Base-by-base conservation (phyloP, 495 filamentous ascomycete genomes). In the Glutinoglossum americanum region DNA sequence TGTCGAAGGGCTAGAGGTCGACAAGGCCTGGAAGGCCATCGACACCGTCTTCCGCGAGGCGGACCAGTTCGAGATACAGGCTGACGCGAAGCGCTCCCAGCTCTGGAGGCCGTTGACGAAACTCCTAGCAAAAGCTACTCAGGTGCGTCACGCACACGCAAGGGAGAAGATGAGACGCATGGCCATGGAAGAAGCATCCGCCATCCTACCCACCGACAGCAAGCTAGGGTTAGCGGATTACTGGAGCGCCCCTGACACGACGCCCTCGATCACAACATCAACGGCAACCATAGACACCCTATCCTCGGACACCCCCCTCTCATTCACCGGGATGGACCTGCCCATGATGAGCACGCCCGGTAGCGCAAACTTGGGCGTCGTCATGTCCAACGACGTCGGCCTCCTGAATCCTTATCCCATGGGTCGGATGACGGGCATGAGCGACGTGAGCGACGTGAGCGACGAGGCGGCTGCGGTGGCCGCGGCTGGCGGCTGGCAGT, bases 1-100 rank as follows among this genome's bases (percentile, higher is more conserved):
- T 25, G 79, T 82, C 21, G 76, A 74, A 35, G 74, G 80, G 51
- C 80, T 80, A 62, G 57, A 83, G 13, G 84, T 85, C 1, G 84
- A 94, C 56, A 77, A 89, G 3, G 88, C 84, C 1, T 97, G 90
- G 90, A 67, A 69, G 13, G 84, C 85, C 0, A 71, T 96, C 9
- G 79, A 81, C 55, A 65, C 68, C 0, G 69, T 80, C 0, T 85
- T 82, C 41, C 69, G 71, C 25, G 77, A 76, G 66, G 73, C 74
- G 9, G 70, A 70, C 25, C 67, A 71, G 8, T 49, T 48, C 9
- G 35, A 33, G n/a, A 21, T 48, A 0, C 67, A 73, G 28, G 76
- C 74, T 27, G 71, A 81, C 21, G 72, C 74, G 26, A 77, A 74
- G 61, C 77, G 75, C 41, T 78, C 76, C 11, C 80, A 77, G 65